Evolutionary conservation across 305 asterid genomes (phyloP), one percentile per base, ranked within the genome.

Genomic region (Striga hermonthica): DNA sequence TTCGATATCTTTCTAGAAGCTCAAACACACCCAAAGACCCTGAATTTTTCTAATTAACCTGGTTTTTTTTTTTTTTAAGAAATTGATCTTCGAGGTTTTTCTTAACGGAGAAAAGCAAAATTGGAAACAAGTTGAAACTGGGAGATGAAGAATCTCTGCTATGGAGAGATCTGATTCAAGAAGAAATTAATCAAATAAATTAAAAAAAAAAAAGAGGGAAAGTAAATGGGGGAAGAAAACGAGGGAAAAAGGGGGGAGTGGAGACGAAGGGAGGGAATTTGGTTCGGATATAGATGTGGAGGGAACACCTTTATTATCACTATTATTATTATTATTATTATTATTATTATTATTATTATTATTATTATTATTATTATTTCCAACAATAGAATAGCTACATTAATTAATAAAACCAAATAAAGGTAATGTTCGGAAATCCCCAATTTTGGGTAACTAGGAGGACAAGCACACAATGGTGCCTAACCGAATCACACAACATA

Each of bases 271-370:
- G 85, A 80, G 86, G 95, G 90, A 86, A 83, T 79, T 81, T 83
- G 85, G 91, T 90, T 90, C 86, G 85, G 95, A 90, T 80, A 72
- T 72, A 67, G 88, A 84, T 83, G 86, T 90, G 97, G 97, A 91
- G 96, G 97, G 97, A 90, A 90, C 75, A 68, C 68, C 64, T 60
- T 54, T 67, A 10, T 37, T 45, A 47, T 73, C 43, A 22, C 2
- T 1, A 22, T 22, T 22, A 22, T 22, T 22, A 22, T 22, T 22
- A 22, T 22, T 22, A 22, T 22, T 22, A 22, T n/a, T n/a, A n/a
- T n/a, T n/a, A n/a, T n/a, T n/a, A n/a, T n/a, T n/a, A n/a, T n/a
- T n/a, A n/a, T n/a, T n/a, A n/a, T n/a, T n/a, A n/a, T n/a, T n/a
- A n/a, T n/a, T n/a, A n/a, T n/a, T n/a, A n/a, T n/a, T n/a, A n/a